phyloP scores from a whole-genome alignment of 2,329 filamentous ascomycete genomes.

The Hypoxylon sp. region DNA sequence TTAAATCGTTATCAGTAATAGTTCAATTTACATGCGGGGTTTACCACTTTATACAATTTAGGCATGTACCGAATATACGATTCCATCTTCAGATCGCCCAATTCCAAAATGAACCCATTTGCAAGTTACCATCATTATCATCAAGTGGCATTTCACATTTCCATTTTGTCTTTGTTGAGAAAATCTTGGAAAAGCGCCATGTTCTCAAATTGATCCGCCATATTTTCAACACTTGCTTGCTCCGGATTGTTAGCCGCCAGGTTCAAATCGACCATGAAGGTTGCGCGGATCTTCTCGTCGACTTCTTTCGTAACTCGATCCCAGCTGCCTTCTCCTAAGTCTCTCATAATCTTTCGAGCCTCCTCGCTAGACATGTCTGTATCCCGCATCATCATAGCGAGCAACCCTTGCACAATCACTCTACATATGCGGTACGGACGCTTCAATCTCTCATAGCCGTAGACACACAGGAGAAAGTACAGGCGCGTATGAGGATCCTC shows the following conservation, averaged over 20 bases:
- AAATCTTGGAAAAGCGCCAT: conserved; percentile 1
- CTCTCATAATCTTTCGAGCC: not conserved
- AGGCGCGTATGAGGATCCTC: not conserved
- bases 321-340: not conserved
- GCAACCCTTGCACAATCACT: not conserved
- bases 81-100: too few relatives aligned
- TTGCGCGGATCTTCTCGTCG: not conserved
- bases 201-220: not conserved
- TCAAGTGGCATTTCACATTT: not conserved
- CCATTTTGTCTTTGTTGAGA: not conserved
- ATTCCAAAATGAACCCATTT: too few relatives aligned
- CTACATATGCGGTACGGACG: not conserved
- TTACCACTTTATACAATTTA: not conserved
- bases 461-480: not conserved
- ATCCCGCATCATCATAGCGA: not conserved
- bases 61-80: not conserved
- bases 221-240: not conserved
- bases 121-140: too few relatives aligned
- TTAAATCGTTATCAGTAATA: not conserved
- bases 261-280: conserved; percentile 2
- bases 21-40: not conserved
- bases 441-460: conserved; percentile 1
- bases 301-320: not conserved
- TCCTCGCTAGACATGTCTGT: not conserved
- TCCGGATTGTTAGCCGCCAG: not conserved